These are phyloP conservation scores for Dendrocalamus latiflorus DNA, from an alignment of 202 grass and related monocot species.

Conservation along the genomic window DNA sequence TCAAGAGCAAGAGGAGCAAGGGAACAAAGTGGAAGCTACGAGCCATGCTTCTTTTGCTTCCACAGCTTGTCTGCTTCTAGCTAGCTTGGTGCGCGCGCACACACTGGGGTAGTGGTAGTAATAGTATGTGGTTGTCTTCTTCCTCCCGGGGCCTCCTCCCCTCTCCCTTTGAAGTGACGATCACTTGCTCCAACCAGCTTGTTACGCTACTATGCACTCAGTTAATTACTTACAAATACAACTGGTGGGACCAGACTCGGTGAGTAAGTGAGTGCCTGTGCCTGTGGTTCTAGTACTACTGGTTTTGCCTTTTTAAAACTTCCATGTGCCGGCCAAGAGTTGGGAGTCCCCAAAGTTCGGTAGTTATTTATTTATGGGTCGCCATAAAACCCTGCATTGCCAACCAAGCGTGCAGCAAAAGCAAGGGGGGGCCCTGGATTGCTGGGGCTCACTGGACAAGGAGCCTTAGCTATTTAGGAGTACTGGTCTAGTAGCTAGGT, in stretches of 20 bases:
- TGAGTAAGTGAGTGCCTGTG: too few relatives aligned
- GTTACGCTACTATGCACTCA: too few relatives aligned
- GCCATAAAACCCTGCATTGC: background rate
- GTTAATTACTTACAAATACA: background rate
- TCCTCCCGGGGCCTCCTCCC: constrained; percentile 1
- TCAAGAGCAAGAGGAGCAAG: constrained; percentile 41
- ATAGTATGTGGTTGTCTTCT: constrained; percentile 41
- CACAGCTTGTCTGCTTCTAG: constrained; percentile 42
- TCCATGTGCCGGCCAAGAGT: background rate
- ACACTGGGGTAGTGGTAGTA: background rate
- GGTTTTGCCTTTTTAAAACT: background rate
- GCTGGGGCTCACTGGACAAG: background rate
- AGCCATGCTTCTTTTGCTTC: constrained; percentile 31
- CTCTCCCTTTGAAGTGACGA: too few relatives aligned
- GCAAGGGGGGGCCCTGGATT: background rate
- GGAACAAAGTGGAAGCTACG: constrained; percentile 48
- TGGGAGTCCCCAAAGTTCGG: background rate
- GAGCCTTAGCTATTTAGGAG: background rate
- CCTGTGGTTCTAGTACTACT: background rate
- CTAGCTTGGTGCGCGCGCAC: background rate
- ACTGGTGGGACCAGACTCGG: too few relatives aligned
- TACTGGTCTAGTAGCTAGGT: too few relatives aligned
- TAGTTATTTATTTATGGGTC: background rate
- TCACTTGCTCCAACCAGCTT: too few relatives aligned
- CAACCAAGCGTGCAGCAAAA: constrained; percentile 15